A percentile compares a stretch with the other conserved stretches of the same genome.
These are phyloP conservation scores for Hyaloscypha finlandica DNA, from an alignment of 495 filamentous ascomycete species.

Conservation along the genomic window DNA sequence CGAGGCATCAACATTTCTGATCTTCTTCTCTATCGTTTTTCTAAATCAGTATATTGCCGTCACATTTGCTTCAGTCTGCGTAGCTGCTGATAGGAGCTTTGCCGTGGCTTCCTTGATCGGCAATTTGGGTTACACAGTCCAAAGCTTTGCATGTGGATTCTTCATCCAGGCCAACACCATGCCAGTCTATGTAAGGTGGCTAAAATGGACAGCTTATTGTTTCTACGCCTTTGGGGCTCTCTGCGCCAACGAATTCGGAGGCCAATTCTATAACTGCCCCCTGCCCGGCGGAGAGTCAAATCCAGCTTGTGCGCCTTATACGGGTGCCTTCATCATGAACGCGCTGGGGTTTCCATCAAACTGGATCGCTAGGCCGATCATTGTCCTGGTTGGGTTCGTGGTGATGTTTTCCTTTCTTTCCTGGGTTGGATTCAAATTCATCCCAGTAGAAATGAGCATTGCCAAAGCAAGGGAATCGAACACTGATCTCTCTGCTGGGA, in stretches of 20 bases:
- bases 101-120: constrained; percentile 62
- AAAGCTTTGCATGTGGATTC: constrained; percentile 71
- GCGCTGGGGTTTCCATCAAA: constrained; percentile 61
- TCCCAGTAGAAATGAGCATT: constrained; percentile 61
- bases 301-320: constrained; percentile 65
- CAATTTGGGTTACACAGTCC: constrained; percentile 70
- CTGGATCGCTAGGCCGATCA: constrained; percentile 65
- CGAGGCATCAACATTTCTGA: constrained; percentile 62
- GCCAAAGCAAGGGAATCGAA: constrained; percentile 55
- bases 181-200: constrained; percentile 72
- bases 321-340: constrained; percentile 65
- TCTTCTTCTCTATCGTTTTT: constrained; percentile 63
- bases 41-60: constrained; percentile 68
- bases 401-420: constrained; percentile 58
- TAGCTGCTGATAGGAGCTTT: constrained; percentile 62
- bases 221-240: constrained; percentile 71
- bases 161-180: constrained; percentile 72
- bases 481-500: constrained; percentile 57
- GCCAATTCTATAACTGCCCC: constrained; percentile 69
- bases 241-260: constrained; percentile 68
- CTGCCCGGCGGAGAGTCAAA: constrained; percentile 54
- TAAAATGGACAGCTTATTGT: constrained; percentile 61
- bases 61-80: constrained; percentile 59
- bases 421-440: constrained; percentile 56
- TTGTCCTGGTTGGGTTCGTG: constrained; percentile 57